These are phyloP conservation scores for Fusarium tanahbumbuense DNA, from an alignment of 2,329 filamentous ascomycete species.

Conservation along the genomic window DNA sequence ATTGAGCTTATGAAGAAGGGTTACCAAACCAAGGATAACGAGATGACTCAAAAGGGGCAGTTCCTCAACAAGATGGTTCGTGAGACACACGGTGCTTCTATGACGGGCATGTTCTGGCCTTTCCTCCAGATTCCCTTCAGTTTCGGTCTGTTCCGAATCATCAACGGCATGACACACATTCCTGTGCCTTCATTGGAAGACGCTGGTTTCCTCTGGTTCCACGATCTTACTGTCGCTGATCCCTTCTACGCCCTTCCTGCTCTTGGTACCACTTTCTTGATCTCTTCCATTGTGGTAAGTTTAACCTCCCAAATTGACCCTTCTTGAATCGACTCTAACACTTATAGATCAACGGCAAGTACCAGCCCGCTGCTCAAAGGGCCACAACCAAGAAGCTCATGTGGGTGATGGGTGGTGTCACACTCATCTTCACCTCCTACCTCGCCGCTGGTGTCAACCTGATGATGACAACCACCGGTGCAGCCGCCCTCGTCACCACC, in stretches of 20 bases:
- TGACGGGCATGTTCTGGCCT: constrained; percentile 52
- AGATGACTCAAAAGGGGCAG: constrained; percentile 52
- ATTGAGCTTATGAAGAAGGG: constrained; percentile 64
- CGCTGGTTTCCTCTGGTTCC: constrained; percentile 81
- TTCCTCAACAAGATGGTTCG: constrained; percentile 53
- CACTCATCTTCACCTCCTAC: constrained; percentile 60
- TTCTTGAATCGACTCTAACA: constrained; percentile 23
- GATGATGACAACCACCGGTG: constrained; percentile 58
- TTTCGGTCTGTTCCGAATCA: constrained; percentile 82
- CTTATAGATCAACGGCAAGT: constrained; percentile 52
- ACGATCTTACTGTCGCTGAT: constrained; percentile 79
- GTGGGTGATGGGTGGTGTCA: constrained; percentile 57
- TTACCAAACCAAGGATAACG: constrained; percentile 56
- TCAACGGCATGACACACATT: constrained; percentile 78
- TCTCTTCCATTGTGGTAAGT: constrained; percentile 65
- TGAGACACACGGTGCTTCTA: constrained; percentile 52
- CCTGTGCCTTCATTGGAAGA: constrained; percentile 83
- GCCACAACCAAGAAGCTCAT: constrained; percentile 57
- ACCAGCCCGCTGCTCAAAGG: constrained; percentile 49
- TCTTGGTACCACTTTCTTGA: constrained; percentile 67
- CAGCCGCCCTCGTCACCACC: constrained; percentile 53
- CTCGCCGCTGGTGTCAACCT: constrained; percentile 62
- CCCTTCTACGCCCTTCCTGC: constrained; percentile 81
- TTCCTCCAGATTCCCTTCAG: constrained; percentile 72
- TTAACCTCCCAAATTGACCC: neutral